Conservation (phyloP, 2,329 filamentous ascomycete genomes). For the Fusarium piperis region DNA sequence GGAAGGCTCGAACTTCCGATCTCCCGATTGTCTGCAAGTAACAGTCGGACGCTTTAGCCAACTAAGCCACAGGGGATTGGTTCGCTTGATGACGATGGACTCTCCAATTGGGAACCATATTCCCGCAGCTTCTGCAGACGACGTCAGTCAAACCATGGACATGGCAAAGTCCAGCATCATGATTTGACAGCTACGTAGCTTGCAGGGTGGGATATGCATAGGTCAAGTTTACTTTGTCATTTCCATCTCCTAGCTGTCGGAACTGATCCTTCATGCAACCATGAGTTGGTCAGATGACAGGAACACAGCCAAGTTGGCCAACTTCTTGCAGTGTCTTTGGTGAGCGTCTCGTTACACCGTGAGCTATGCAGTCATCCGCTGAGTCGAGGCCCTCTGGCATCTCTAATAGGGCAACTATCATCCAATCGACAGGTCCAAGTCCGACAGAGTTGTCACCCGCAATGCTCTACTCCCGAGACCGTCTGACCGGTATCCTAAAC, state of each 20-base stretch:
- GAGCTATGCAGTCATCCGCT: not conserved
- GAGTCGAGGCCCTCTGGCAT: not conserved
- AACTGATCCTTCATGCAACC: not conserved
- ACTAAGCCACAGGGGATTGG: slow-evolving; percentile 39
- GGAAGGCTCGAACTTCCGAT: slow-evolving; percentile 45
- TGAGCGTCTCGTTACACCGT: not conserved
- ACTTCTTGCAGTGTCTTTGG: not conserved
- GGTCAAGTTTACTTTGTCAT: accelerated
- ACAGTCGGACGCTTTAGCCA: slow-evolving; percentile 41
- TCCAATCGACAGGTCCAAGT: not conserved
- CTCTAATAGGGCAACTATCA: not conserved
- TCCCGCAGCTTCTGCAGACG: not conserved
- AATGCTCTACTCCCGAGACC: not conserved
- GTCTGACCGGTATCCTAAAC: not conserved
- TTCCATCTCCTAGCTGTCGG: not conserved
- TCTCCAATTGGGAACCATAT: not conserved
- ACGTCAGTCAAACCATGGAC: not conserved
- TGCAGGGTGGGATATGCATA: not conserved
- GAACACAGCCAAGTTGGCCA: not conserved
- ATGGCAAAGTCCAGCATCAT: not conserved
- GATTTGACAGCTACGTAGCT: not conserved
- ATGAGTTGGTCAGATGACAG: not conserved
- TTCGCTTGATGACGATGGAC: not conserved
- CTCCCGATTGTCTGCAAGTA: slow-evolving; percentile 42
- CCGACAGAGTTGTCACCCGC: not conserved